These are phyloP conservation scores for Didymellaceae sp. DNA, from an alignment of 2,329 filamentous ascomycete genomes.

Conservation along the genomic window DNA sequence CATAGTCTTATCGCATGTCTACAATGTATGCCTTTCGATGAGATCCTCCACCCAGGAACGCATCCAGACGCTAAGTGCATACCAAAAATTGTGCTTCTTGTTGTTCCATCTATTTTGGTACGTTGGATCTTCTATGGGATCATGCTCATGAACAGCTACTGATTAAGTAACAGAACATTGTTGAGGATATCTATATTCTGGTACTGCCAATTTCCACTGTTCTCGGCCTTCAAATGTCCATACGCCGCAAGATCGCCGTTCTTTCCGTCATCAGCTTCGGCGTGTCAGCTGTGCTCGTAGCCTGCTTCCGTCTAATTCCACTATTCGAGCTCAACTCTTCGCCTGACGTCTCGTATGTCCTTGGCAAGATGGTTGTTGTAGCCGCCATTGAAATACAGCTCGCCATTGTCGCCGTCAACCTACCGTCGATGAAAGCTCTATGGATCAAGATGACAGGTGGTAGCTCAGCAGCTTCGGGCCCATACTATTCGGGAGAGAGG, in stretches of 20 bases:
- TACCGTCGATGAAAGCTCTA: constrained; percentile 42
- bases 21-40: constrained; percentile 42
- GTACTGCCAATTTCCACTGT: constrained; percentile 30
- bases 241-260: constrained; percentile 28
- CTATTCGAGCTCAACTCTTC: constrained; percentile 31
- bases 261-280: constrained; percentile 39
- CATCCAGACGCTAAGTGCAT: constrained; percentile 35
- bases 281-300: constrained; percentile 33
- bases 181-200: constrained; percentile 31
- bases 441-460: constrained; percentile 27
- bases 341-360: constrained; percentile 35
- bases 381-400: constrained; percentile 42
- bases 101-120: constrained; percentile 37
- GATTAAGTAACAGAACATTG: constrained; percentile 20
- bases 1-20: constrained; percentile 34
- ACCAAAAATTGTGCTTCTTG: constrained; percentile 32
- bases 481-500: background rate
- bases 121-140: background rate
- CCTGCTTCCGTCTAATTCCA: constrained; percentile 25
- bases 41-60: constrained; percentile 34
- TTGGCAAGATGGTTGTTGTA: constrained; percentile 45
- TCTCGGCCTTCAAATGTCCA: constrained; percentile 26
- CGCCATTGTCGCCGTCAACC: constrained; percentile 44
- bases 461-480: background rate
- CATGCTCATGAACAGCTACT: background rate